Evolutionary conservation across 306 rosid genomes (phyloP).

Genomic region (Prunus persica): DNA sequence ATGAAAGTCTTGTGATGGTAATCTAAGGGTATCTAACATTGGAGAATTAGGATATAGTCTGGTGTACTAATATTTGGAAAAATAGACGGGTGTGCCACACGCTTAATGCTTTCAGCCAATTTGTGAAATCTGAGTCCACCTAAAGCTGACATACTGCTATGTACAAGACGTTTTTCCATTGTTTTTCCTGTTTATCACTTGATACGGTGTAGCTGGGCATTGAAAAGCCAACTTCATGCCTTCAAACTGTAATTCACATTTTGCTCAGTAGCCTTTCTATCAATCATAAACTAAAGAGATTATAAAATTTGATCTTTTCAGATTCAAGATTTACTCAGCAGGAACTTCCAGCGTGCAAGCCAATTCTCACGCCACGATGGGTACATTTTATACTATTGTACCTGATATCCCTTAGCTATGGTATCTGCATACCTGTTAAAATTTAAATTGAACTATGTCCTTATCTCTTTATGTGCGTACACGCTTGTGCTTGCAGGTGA

Average conservation of each 20-base stretch:
- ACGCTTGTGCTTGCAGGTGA: slow-evolving; percentile 50
- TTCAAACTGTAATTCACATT: background rate
- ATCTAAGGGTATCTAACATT: background rate
- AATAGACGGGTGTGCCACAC: background rate
- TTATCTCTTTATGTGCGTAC: background rate
- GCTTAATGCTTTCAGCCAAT: background rate
- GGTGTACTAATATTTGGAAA: background rate
- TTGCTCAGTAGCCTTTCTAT: background rate
- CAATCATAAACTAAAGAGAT: slow-evolving; percentile 14
- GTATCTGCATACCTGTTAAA: background rate
- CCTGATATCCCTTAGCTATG: background rate
- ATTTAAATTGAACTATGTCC: slow-evolving; percentile 1
- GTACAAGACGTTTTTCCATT: background rate
- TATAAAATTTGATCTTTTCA: slow-evolving; percentile 29
- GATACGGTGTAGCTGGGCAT: background rate
- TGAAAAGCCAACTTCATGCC: background rate
- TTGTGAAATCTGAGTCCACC: background rate
- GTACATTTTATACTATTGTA: slow-evolving; percentile 33
- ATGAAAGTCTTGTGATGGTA: background rate
- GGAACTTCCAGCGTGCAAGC: slow-evolving; percentile 99
- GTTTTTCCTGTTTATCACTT: background rate
- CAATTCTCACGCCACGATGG: slow-evolving; percentile 92
- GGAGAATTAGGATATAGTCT: background rate
- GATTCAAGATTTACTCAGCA: slow-evolving; percentile 97
- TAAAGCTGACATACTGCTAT: background rate